These are phyloP conservation scores for Lathyrus sativus DNA, from an alignment of 306 rosid genomes.

Conservation along the genomic window DNA sequence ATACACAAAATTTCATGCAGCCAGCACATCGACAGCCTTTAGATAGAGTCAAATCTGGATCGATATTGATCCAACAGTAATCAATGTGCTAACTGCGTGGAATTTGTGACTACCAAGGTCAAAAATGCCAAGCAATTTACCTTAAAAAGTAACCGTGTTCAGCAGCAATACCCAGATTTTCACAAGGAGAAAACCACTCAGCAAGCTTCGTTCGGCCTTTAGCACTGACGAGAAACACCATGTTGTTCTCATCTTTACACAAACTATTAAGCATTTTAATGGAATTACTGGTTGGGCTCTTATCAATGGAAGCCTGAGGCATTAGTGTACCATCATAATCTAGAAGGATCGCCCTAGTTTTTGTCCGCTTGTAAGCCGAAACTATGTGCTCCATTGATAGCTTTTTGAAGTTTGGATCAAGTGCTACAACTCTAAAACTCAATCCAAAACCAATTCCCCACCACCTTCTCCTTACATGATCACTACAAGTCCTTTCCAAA, in stretches of 20 bases:
- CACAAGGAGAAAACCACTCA: conserved; percentile 83
- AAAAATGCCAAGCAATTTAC: conserved; percentile 36
- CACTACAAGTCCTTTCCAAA: conserved; percentile 75
- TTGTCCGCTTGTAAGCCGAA: conserved; percentile 67
- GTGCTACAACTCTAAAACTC: conserved; percentile 83
- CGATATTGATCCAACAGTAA: background rate
- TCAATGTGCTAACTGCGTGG: background rate
- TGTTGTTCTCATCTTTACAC: conserved; percentile 65
- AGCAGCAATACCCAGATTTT: conserved; percentile 73
- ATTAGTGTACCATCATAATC: conserved; percentile 84
- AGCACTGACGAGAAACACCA: conserved; percentile 78
- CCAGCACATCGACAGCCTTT: background rate
- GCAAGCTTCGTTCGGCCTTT: conserved; percentile 59
- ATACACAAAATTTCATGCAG: background rate
- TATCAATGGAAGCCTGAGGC: conserved; percentile 72
- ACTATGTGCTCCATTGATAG: conserved; percentile 78
- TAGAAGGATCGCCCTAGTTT: conserved; percentile 70
- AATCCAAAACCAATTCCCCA: conserved; percentile 92
- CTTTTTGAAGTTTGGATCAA: conserved; percentile 79
- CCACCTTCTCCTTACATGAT: conserved; percentile 69
- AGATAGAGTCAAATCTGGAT: background rate
- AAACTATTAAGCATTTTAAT: conserved; percentile 59
- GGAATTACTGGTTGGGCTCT: conserved; percentile 61
- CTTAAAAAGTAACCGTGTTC: conserved; percentile 86
- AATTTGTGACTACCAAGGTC: background rate